A percentile compares a stretch with the other conserved stretches of the same genome.
Conservation (phyloP, 768 basidiomycete genomes). For the Cystobasidium onofrii region DNA sequence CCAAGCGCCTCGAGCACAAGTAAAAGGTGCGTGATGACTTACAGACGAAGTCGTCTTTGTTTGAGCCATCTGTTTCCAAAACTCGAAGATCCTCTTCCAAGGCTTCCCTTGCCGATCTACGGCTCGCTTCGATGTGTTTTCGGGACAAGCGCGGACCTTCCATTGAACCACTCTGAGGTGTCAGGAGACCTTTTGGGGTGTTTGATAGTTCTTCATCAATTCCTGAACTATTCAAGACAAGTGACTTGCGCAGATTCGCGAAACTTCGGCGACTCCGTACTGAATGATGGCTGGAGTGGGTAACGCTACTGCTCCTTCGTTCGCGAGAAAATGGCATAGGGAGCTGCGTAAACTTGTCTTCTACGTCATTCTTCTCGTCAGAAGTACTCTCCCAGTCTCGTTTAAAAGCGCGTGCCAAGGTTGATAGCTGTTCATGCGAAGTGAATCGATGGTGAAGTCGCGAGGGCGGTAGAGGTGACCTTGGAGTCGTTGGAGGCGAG, state of each 20-base stretch:
- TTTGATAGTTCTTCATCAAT: background rate
- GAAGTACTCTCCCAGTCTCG: background rate
- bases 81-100: constrained; percentile 20
- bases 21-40: background rate
- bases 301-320: constrained; percentile 10
- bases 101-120: constrained; percentile 22
- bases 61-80: background rate
- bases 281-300: background rate
- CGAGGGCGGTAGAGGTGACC: background rate
- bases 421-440: background rate
- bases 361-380: background rate
- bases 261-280: background rate
- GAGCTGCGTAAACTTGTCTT: constrained; percentile 24
- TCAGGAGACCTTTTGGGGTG: background rate
- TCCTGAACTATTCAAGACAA: background rate
- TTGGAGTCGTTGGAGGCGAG: background rate
- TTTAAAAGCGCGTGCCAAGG: background rate
- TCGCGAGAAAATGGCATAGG: constrained; percentile 13
- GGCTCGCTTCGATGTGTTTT: constrained; percentile 24
- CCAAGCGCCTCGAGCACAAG: no score
- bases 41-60: constrained; percentile 13
- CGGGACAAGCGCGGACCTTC: constrained; percentile 7
- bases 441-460: background rate
- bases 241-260: background rate
- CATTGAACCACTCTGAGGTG: background rate